phyloP scores from a whole-genome alignment of 305 asterid genomes.

The Andrographis paniculata region DNA sequence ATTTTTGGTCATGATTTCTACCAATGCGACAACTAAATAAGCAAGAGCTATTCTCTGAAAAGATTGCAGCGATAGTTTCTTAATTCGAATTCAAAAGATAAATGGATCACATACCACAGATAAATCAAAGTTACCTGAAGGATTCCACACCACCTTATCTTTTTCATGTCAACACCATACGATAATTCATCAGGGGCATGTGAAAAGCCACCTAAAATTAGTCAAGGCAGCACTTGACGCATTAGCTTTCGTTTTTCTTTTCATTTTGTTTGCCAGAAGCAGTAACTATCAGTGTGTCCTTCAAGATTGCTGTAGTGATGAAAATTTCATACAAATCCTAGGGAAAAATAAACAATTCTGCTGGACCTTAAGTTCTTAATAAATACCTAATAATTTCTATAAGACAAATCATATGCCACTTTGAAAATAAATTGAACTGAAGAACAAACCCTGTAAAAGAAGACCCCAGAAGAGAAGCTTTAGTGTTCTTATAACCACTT shows the following conservation, averaged over 20 bases:
- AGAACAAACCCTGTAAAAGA: conserved; percentile 63
- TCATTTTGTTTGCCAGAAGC: neutral
- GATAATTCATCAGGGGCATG: conserved; percentile 63
- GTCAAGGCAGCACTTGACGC: neutral
- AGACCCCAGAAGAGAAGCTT: conserved; percentile 67
- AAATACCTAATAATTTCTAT: neutral
- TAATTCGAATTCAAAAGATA: conserved; percentile 6
- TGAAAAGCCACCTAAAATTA: conserved; percentile 69
- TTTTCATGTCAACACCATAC: conserved; percentile 68
- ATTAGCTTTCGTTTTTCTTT: neutral
- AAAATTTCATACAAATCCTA: conserved; percentile 3
- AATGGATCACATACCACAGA: conserved; percentile 11
- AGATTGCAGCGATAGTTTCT: conserved; percentile 1
- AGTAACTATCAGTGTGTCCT: neutral
- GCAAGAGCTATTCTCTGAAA: conserved; percentile 29
- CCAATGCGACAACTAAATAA: conserved; percentile 25
- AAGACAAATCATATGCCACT: neutral
- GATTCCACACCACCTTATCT: conserved; percentile 73
- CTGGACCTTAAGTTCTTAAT: neutral
- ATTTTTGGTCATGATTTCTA: conserved; percentile 22
- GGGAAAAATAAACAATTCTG: neutral
- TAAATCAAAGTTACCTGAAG: conserved; percentile 51
- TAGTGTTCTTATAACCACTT: conserved; percentile 48
- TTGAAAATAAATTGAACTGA: conserved; percentile 6
- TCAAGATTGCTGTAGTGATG: conserved; percentile 1